Evolutionary conservation across 2,329 filamentous ascomycete genomes (phyloP), one percentile per base, ranked within the genome.

Genomic region (Cadophora gregata): DNA sequence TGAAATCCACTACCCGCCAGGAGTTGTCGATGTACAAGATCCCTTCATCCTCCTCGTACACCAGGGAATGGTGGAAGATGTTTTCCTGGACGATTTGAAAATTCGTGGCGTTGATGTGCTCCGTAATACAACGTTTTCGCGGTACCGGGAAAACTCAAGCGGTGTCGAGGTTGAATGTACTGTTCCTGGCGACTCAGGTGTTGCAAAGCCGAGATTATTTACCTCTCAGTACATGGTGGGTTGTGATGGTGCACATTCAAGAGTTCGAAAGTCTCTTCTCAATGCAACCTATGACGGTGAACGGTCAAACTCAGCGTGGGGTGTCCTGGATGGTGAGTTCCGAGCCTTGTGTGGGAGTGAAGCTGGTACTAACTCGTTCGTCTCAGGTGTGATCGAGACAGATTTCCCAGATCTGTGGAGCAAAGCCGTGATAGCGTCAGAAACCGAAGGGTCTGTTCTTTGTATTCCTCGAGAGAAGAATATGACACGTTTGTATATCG

Each of bases 141-240:
- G 84, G n/a, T 71, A 84, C 75, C 77, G 77, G 36, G 69, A 60
- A 75, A 77, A 7, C 21, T 55, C 66, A 58, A 14, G 36, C 73
- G 69, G 63, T 4, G 77, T 70, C 56, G 76, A 68, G 6, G 77
- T 82, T 7, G 71, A 85, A n/a, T 79, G 86, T 33, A 42, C 36
- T 3, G 14, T 12, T 16, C 14, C 36, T 9, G 86, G 85, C 65
- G 88, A 87, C 67, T 72, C 88, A 1, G 75, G 81, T 0, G 79
- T 81, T 5, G 84, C 86, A 51, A 85, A 87, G 64, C 85, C 83
- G 0, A 82, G 84, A 3, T 74, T 77, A 0, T 78, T 89, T 2
- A 82, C 79, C 47, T 82, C 85, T 6, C 88, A 88, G 73, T 92
- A 90, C 68, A 80, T 92, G 33, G 81, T 93, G 4, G 90, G 89